Evolutionary conservation across 1,284 basidiomycete genomes (phyloP), one percentile per base, ranked within the genome.

Genomic region (Fomitopsis betulina): DNA sequence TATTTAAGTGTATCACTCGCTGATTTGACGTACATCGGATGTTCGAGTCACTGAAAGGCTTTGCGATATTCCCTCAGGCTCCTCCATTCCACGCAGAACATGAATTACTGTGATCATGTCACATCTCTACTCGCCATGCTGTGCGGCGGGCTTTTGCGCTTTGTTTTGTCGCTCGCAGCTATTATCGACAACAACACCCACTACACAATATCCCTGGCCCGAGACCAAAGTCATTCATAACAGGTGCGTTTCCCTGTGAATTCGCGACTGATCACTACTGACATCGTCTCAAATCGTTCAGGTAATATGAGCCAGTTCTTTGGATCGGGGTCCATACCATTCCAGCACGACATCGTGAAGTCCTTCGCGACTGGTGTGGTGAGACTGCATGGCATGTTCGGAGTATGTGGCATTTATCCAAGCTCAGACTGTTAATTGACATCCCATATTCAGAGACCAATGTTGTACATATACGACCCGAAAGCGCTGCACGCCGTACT

Each of bases 381-480:
- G 40, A 58, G 43, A 23, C 13, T 58, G n/a, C 21, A 53, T 38
- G 56, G 56, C 32, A 32, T 54, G 9, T 53, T 58, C n/a, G 52
- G 52, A 1, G 51, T 58, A 40, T 23, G 52, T 19, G 30, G 27
- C 12, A 23, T 25, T 2, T 25, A 7, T 17, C 30, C 5, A 17
- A 19, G 13, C 38, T 23, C 23, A 38, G 19, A 35, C 13, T 2
- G 32, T 17, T 15, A 39, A 17, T 13, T n/a, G 8, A 35, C 17
- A 5, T 21, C 5, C 15, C 7, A 30, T 30, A n/a, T n/a, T 27
- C 63, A 68, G 39, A 66, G 73, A 19, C 68, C 75, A 13, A 56
- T 75, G 0, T 72, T 69, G 40, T 58, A 58, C 23, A 62, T 73
- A 3, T 68, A 65, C 37, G 76, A 78, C 45, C 62, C 62, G 3